Evolutionary conservation across 225 moss, liverwort and hornwort genomes (phyloP), one percentile per base, ranked within the genome.

Genomic region (Asterella californica): DNA sequence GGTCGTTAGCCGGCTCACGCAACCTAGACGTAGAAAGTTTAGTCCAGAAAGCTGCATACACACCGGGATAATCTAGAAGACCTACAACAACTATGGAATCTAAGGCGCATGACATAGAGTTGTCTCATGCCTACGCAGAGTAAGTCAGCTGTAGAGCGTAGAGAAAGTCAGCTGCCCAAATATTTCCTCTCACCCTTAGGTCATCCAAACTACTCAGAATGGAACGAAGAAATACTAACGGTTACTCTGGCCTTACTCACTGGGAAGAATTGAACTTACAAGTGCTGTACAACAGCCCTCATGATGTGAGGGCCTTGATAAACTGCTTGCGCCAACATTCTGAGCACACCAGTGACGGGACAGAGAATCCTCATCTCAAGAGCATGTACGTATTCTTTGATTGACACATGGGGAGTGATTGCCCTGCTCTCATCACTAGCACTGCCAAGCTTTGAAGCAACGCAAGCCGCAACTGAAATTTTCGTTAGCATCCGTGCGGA

Each of bases 241-340:
- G 10, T 17, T 17, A 57, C 19, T 57, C 22, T 57, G 57, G 24
- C 33, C 9, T 65, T 29, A 65, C 4, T 21, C n/a, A 71, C 46
- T 10, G 0, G 53, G 32, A 53, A 2, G 30, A 34, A 19, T 18
- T 2, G 29, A 75, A 80, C 94, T 89, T 90, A 97, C 96, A 99
- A 88, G 70, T 92, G 85, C 81, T 93, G 87, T 74, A 93, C 83
- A 81, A 99, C 89, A 75, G 88, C 84, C 80, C 88, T 82, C 73
- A 93, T 85, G 82, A 84, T 85, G 61, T 82, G 84, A 60, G 90
- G 84, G 53, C 90, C 97, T 84, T 93, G 89, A 81, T 90, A 88
- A 79, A 92, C 86, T 85, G 92, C 91, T 84, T 86, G 82, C 84
- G 92, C 81, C 76, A 99, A 83, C 81, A 95, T 80, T 88, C 89